Base-by-base conservation (phyloP, 1,284 basidiomycete species). In the Puccinia polysora region DNA sequence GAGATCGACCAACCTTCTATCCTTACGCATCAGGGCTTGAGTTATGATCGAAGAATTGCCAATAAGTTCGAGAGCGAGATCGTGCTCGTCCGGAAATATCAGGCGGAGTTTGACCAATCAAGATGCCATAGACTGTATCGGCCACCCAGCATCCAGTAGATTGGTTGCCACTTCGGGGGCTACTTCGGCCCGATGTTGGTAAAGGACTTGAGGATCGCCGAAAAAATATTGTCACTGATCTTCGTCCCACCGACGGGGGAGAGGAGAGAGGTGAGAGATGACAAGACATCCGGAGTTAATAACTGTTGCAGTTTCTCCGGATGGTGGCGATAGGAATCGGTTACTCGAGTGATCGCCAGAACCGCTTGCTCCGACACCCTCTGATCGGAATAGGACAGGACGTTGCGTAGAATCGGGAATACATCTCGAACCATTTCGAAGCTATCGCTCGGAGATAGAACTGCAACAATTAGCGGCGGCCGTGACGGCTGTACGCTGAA, bases 401-500 rank as follows among this genome's bases (percentile, higher is more conserved):
- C 92, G 76, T 91, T 91, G 73, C 90, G 87, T 74, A 97, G 88
- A 78, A 90, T 94, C 0, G 92, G 88, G 86, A 94, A 93, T 50
- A 91, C 90, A 63, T 88, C 88, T 60, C 85, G 86, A 77, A 96
- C 88, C 87, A 91, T 91, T 47, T 85, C 79, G 80, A 92, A 93
- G 78, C 90, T 87, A 73, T 96, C 93, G 52, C 87, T 80, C 5
- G 90, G n/a, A 88, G 63, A 95, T 85, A 78, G 91, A 91, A 64
- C 91, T 87, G 80, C 93, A 96, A 77, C 94, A 97, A 77, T 96
- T 96, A 36, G 93, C 89, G 4, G 92, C 92, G 20, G 93, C 92
- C 76, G 94, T 92, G n/a, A 97, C 83, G 20, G 94, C 94, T 0
- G 91, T 96, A 67, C 94, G 86, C 80, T 97, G 94, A 7, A 96